A percentile compares a stretch with the other conserved stretches of the same genome.
Conservation (phyloP, 306 rosid genomes). For the Inga leiocalycina region DNA sequence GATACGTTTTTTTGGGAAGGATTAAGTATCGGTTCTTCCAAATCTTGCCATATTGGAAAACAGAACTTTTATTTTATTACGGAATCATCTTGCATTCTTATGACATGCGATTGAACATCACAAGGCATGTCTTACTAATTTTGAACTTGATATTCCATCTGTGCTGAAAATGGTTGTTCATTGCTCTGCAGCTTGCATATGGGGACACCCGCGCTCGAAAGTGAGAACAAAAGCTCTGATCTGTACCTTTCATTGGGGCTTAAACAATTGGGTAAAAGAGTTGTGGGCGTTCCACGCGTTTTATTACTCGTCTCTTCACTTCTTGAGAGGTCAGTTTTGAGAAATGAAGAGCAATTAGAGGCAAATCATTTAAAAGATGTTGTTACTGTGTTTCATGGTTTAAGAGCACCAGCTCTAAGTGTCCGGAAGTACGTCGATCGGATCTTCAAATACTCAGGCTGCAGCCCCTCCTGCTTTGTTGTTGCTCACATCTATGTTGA, state of each 20-base stretch:
- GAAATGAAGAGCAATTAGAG: constrained; percentile 62
- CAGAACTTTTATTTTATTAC: neutral
- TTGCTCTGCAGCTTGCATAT: constrained; percentile 66
- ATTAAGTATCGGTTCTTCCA: constrained; percentile 5
- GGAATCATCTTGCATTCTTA: neutral
- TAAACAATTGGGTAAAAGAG: constrained; percentile 56
- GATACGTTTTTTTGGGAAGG: neutral
- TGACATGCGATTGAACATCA: neutral
- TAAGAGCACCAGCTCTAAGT: constrained; percentile 76
- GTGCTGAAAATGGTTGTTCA: neutral
- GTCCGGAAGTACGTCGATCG: constrained; percentile 76
- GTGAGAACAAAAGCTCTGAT: constrained; percentile 50
- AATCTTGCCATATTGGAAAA: neutral
- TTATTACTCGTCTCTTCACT: constrained; percentile 81
- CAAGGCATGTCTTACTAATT: neutral
- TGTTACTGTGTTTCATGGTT: constrained; percentile 81
- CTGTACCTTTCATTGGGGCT: constrained; percentile 72
- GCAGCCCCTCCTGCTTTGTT: constrained; percentile 96
- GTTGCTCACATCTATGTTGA: constrained; percentile 78
- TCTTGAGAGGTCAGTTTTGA: constrained; percentile 74
- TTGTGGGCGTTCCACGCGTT: constrained; percentile 70
- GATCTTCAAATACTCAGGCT: constrained; percentile 83
- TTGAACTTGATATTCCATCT: constrained; percentile 1
- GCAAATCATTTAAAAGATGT: constrained; percentile 51
- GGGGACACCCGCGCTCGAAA: constrained; percentile 63